Base-by-base conservation (phyloP, 176 grass and related monocot genomes). In the Triticum monococcum region DNA sequence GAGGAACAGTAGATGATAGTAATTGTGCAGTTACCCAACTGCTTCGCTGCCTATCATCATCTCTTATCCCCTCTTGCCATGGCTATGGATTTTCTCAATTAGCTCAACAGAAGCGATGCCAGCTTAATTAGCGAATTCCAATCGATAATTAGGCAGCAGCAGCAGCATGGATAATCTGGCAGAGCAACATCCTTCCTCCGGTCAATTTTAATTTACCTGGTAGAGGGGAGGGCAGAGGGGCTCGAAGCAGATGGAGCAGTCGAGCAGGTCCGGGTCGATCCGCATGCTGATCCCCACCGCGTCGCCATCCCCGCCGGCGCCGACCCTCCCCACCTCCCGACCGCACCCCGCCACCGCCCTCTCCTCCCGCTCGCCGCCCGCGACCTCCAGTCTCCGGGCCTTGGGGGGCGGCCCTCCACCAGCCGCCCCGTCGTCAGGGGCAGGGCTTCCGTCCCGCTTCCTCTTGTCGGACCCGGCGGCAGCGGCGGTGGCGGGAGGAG, bases 191-290 rank as follows among this genome's bases (percentile, higher is more conserved):
- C 40, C 38, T 40, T 8, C 22, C 3, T 38, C 56, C 11, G 33
- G 1, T 8, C 31, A 93, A 25, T 63, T 32, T 67, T 20, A 9
- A 9, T 18, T 33, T 20, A 72, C 95, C 95, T 98, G 95, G 75
- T 90, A 92, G 22, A 98, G 91, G 7, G 95, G 95, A 48, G 93
- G 87, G 28, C 77, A 43, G 57, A 98, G 82, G 46, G 91, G 80
- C 61, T 95, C 80, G 77, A 88, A 95, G 91, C 89, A 98, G 79
- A 95, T 89, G 87, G 91, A 87, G 85, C 95, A 98, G 45, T 95
- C 93, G 0, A 98, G 93, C 48, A 90, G 4, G 57, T 95, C 89
- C 12, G 93, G 75, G 79, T 98, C 92, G 46, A 93, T 98, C 52
- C 69, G 84, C 46, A 93, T 93, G 68, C 67, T 87, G 8, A 93